A percentile compares a stretch with the other conserved stretches of the same genome.
Evolutionary conservation across 75 land plant genomes (phyloP).

Genomic region (Chamaecyparis obtusa): DNA sequence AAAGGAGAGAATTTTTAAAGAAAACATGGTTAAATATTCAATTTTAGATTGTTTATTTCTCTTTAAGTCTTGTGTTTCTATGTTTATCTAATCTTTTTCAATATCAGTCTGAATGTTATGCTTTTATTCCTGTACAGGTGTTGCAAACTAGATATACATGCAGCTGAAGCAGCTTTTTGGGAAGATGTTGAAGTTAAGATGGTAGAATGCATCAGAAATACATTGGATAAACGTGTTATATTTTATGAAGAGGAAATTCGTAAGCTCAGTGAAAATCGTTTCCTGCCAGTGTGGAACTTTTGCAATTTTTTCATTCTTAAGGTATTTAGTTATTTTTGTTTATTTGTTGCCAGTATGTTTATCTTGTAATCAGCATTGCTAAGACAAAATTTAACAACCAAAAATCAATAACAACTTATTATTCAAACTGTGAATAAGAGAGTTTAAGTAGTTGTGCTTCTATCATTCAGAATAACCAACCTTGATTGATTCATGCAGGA

Average conservation of each 20-base stretch:
- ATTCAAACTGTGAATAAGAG: not conserved
- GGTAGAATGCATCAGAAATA: slow-evolving; percentile 77
- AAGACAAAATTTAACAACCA: not conserved
- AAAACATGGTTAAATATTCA: not conserved
- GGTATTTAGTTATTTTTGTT: slow-evolving; percentile 37
- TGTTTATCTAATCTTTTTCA: not conserved
- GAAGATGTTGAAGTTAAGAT: slow-evolving; percentile 83
- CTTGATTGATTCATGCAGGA: slow-evolving; percentile 53
- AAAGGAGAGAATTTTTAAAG: not conserved
- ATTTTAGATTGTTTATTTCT: not conserved
- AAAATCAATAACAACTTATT: not conserved
- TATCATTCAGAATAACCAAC: not conserved
- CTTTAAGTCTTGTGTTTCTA: not conserved
- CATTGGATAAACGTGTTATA: slow-evolving; percentile 87
- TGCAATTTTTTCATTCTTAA: slow-evolving; percentile 88
- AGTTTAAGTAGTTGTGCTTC: slow-evolving; percentile 5
- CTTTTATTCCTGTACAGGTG: slow-evolving; percentile 43
- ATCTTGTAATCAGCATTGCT: not conserved
- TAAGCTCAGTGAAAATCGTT: slow-evolving; percentile 81
- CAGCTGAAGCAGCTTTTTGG: slow-evolving; percentile 80
- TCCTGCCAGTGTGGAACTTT: slow-evolving; percentile 87
- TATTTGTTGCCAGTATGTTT: slow-evolving; percentile 1
- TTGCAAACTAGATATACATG: slow-evolving; percentile 83
- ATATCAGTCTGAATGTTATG: not conserved
- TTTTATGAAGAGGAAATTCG: slow-evolving; percentile 97